Percentiles rank a stretch among this genome's conserved stretches.
These are phyloP conservation scores for Raddia guianensis DNA, from an alignment of 176 grass and related monocot genomes.

Conservation along the genomic window DNA sequence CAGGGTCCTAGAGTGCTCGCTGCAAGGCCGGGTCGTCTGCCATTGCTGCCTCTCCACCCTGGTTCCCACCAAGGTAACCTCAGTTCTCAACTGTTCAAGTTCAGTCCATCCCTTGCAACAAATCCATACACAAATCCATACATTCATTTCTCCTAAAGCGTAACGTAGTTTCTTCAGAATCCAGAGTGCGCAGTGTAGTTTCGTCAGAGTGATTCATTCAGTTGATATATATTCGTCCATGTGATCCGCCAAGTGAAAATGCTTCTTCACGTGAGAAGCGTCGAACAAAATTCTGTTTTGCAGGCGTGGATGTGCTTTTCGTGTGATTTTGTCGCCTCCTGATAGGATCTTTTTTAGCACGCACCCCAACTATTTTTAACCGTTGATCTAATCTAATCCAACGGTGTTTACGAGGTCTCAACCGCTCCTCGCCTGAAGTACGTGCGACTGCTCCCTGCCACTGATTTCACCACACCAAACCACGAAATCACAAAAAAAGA, in stretches of 20 bases:
- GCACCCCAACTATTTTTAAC: too few relatives aligned
- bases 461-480: too few relatives aligned
- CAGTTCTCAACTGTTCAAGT: neutral
- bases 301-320: neutral
- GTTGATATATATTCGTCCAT: neutral
- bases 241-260: neutral
- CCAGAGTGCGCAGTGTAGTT: too few relatives aligned
- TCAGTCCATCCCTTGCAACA: slow-evolving; percentile 8
- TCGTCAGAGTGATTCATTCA: neutral
- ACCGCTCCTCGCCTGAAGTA: too few relatives aligned
- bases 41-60: slow-evolving; percentile 68
- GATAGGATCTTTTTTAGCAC: too few relatives aligned
- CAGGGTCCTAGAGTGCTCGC: slow-evolving; percentile 65
- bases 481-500: too few relatives aligned
- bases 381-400: too few relatives aligned
- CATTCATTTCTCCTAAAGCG: too few relatives aligned
- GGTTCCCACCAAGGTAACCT: slow-evolving; percentile 59
- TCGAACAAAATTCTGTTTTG: neutral
- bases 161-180: too few relatives aligned
- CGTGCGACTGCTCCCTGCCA: too few relatives aligned
- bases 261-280: neutral
- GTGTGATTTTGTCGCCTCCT: neutral
- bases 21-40: slow-evolving; percentile 68
- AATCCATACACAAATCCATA: neutral
- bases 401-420: too few relatives aligned